These are phyloP conservation scores for Vinca minor DNA, from an alignment of 257 asterid genomes.

Conservation along the genomic window DNA sequence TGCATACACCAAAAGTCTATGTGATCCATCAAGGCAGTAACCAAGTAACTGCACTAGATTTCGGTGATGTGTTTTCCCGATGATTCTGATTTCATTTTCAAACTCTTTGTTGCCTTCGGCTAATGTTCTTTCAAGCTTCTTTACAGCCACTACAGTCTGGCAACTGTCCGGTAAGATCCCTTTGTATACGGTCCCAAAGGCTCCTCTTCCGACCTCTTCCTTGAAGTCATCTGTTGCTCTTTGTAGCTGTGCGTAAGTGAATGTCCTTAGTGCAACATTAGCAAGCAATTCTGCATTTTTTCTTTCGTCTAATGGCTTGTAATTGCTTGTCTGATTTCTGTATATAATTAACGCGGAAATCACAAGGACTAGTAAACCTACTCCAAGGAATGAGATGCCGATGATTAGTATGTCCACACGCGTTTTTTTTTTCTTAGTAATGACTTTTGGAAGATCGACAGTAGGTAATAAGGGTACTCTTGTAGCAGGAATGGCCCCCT, in stretches of 20 bases:
- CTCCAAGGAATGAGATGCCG: conserved; percentile 15
- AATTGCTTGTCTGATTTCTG: conserved; percentile 2
- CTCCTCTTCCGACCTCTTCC: conserved; percentile 17
- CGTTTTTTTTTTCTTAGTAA: conserved; percentile 12
- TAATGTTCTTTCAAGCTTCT: conserved; percentile 31
- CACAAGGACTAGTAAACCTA: conserved; percentile 19
- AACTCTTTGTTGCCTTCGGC: conserved; percentile 37
- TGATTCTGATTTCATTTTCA: conserved; percentile 35
- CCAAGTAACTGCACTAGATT: conserved; percentile 50
- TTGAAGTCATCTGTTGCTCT: conserved; percentile 15
- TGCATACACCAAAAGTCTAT: too few relatives aligned
- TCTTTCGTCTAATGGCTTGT: conserved; percentile 9
- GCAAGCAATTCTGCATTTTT: conserved; percentile 8
- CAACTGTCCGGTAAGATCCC: conserved; percentile 6
- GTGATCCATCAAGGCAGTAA: too few relatives aligned
- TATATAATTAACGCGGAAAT: conserved; percentile 15
- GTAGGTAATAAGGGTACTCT: too few relatives aligned
- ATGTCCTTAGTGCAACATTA: conserved; percentile 25
- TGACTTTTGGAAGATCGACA: too few relatives aligned
- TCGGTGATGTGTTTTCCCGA: conserved; percentile 46
- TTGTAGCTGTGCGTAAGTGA: conserved; percentile 26
- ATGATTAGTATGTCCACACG: conserved; percentile 14
- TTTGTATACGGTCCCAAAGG: too few relatives aligned
- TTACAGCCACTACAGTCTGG: conserved; percentile 37
- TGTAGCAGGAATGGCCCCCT: conserved; percentile 16